phyloP scores from a whole-genome alignment of 805 yeast genomes.

The Aciculoconidium aculeatum region DNA sequence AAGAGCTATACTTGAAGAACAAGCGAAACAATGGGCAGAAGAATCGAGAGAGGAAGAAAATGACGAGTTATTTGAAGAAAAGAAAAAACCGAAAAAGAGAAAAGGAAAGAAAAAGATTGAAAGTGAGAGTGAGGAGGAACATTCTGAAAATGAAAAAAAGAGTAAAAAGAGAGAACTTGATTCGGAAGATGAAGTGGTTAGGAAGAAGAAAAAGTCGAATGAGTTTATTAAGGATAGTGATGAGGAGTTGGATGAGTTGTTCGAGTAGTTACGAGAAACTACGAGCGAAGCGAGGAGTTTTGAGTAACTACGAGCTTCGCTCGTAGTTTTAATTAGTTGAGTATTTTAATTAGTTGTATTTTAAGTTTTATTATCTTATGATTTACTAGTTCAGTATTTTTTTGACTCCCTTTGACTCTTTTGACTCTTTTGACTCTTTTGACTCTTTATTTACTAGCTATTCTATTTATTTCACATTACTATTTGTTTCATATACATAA shows the following conservation, averaged over 20 bases:
- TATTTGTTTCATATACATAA: too few species aligned
- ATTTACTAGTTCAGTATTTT: too few species aligned
- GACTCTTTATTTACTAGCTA: too few species aligned
- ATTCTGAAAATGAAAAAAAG: constrained; percentile 15
- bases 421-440: too few species aligned
- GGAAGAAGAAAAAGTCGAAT: constrained; percentile 23
- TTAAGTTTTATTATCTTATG: too few species aligned
- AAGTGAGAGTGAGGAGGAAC: constrained; percentile 25
- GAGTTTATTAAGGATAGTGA: constrained; percentile 43
- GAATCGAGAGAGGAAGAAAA: constrained; percentile 39
- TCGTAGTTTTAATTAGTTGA: too few species aligned
- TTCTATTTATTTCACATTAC: too few species aligned
- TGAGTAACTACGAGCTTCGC: too few species aligned
- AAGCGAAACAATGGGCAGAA: constrained; percentile 48
- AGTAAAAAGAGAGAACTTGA: constrained; percentile 26
- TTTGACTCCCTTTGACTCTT: too few species aligned
- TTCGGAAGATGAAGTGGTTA: constrained; percentile 18
- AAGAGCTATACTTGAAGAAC: constrained; percentile 44
- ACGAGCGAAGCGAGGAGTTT: too few species aligned
- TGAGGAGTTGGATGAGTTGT: constrained; percentile 37
- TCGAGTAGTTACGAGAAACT: too few species aligned
- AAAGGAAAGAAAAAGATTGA: constrained; percentile 19
- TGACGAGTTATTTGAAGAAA: constrained; percentile 27
- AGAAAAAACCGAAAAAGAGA: constrained; percentile 12
- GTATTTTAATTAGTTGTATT: too few species aligned